A percentile compares a stretch with the other conserved stretches of the same genome.
Evolutionary conservation across 805 yeast species (phyloP).

Genomic region (Martiniozyma abietophila): DNA sequence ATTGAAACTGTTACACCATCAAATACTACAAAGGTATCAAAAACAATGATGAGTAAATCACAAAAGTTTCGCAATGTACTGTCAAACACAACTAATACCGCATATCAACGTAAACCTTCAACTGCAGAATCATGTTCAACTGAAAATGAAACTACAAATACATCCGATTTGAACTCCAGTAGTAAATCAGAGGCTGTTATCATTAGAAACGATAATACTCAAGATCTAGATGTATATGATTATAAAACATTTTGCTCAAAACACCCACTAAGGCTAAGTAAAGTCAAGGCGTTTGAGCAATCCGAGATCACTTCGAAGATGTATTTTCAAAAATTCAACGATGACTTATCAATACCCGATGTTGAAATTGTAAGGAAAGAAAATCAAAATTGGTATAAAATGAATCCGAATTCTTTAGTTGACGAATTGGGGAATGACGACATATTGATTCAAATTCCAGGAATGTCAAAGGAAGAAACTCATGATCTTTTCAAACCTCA

Average conservation of each 20-base stretch:
- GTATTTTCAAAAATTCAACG: slow-evolving; percentile 19
- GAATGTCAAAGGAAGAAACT: slow-evolving; percentile 17
- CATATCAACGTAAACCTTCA: background rate
- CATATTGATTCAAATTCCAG: slow-evolving; percentile 18
- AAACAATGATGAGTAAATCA: no score
- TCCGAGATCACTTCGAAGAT: slow-evolving; percentile 26
- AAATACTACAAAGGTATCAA: background rate
- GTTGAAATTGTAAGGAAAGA: background rate
- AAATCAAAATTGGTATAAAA: no score
- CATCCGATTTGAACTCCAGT: no score
- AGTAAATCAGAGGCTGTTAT: slow-evolving; percentile 19
- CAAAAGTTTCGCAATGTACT: slow-evolving; percentile 5
- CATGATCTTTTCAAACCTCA: slow-evolving; percentile 5
- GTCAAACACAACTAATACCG: slow-evolving; percentile 4
- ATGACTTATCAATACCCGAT: background rate
- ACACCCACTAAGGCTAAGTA: slow-evolving; percentile 27
- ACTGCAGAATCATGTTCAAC: slow-evolving; percentile 1
- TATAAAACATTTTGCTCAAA: slow-evolving; percentile 27
- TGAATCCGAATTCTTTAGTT: background rate
- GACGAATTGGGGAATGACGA: slow-evolving; percentile 7
- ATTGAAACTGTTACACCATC: slow-evolving; percentile 2
- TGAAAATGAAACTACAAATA: slow-evolving; percentile 1
- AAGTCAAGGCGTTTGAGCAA: slow-evolving; percentile 29
- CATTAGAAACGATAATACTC: slow-evolving; percentile 17
- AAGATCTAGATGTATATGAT: slow-evolving; percentile 26